Conservation (phyloP, 1,284 basidiomycete species). For the Ustilago shanxiensis region DNA sequence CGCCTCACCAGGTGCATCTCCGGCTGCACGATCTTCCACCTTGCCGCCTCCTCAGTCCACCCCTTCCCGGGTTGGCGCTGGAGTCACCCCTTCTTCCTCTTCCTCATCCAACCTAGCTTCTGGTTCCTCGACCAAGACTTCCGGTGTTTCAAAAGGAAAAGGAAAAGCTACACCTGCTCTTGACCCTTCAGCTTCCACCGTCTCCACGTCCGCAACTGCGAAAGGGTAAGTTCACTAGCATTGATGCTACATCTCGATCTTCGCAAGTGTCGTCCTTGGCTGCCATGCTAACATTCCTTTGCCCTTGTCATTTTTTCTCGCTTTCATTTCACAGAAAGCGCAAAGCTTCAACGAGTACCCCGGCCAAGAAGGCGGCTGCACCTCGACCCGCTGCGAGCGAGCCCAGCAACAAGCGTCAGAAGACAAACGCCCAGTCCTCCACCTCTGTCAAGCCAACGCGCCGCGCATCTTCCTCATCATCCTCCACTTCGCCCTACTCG, state of each 20-base stretch:
- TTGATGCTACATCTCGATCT: background rate
- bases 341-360: conserved; percentile 22
- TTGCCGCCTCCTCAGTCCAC: conserved; percentile 38
- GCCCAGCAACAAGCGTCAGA: conserved; percentile 37
- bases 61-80: conserved; percentile 39
- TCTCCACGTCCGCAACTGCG: conserved; percentile 19
- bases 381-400: conserved; percentile 14
- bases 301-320: background rate
- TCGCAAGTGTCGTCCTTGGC: background rate
- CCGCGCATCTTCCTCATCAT: conserved; percentile 15
- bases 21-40: conserved; percentile 34
- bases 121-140: conserved; percentile 7
- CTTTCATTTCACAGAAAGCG: conserved; percentile 31
- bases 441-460: conserved; percentile 5
- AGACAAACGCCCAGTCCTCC: conserved; percentile 17
- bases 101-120: conserved; percentile 13
- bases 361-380: conserved; percentile 3
- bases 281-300: background rate
- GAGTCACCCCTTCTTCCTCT: conserved; percentile 17
- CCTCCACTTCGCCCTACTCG: conserved; percentile 30
- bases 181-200: conserved; percentile 1
- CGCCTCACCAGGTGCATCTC: conserved; percentile 30
- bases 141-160: conserved; percentile 20
- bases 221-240: conserved; percentile 25
- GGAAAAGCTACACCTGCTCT: conserved; percentile 13